Evolutionary conservation across 1,284 basidiomycete genomes (phyloP).

Genomic region (Naganishia sp.): DNA sequence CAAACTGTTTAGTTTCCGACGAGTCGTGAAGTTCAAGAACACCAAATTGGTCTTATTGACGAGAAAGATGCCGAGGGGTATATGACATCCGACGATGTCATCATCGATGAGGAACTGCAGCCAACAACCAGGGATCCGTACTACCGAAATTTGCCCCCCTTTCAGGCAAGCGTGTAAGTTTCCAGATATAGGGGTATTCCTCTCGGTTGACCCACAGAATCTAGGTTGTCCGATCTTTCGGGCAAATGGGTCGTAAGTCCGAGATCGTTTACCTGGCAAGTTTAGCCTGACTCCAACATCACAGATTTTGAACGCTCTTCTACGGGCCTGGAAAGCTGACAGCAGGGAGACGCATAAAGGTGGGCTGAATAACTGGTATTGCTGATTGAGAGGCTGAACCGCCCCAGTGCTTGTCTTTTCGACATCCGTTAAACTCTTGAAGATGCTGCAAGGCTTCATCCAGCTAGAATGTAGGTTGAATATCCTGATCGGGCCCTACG

Average conservation of each 20-base stretch:
- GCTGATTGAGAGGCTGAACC: not conserved
- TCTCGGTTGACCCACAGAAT: not conserved
- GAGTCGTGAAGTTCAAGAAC: slow-evolving; percentile 37
- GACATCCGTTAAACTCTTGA: slow-evolving; percentile 55
- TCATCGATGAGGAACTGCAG: slow-evolving; percentile 10
- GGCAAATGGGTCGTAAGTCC: slow-evolving; percentile 56
- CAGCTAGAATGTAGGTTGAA: slow-evolving; percentile 13
- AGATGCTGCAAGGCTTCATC: slow-evolving; percentile 55
- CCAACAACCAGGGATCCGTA: not conserved
- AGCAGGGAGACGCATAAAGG: slow-evolving; percentile 50
- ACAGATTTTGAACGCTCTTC: slow-evolving; percentile 53
- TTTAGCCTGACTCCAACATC: not conserved
- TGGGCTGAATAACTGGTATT: slow-evolving; percentile 21
- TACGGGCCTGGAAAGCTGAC: slow-evolving; percentile 53
- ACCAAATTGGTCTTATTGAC: slow-evolving; percentile 7
- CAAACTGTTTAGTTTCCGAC: slow-evolving; percentile 20
- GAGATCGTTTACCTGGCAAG: not conserved
- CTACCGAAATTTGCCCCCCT: slow-evolving; percentile 11
- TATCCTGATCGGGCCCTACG: too few relatives aligned
- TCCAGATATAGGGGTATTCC: not conserved
- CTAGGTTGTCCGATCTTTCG: slow-evolving; percentile 16
- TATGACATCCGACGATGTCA: not conserved
- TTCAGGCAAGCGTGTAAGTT: slow-evolving; percentile 28
- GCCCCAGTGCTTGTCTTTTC: slow-evolving; percentile 56
- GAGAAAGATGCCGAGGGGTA: not conserved